Conservation (phyloP, 257 asterid species). For the Solanum virginianum region DNA sequence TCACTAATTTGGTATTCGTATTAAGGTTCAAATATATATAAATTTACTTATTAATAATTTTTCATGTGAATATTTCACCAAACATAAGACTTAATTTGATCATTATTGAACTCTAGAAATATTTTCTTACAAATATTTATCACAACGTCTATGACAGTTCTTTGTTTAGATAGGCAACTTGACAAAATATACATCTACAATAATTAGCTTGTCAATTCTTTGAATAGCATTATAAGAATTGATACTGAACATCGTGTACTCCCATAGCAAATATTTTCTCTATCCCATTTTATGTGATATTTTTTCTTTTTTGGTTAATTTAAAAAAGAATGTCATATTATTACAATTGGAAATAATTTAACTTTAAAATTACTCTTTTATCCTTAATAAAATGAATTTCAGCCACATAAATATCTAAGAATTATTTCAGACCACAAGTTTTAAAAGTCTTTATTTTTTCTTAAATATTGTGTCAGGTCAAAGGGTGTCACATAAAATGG, state of each 20-base stretch:
- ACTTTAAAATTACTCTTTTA: no score
- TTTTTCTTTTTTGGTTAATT: no score
- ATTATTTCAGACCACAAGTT: no score
- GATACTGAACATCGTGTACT: background rate
- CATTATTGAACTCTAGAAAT: background rate
- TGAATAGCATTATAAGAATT: background rate
- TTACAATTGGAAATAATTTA: no score
- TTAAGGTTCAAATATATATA: accelerated
- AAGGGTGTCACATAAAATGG: no score
- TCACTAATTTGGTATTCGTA: accelerated
- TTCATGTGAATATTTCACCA: background rate
- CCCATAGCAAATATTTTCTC: background rate
- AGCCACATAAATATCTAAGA: no score
- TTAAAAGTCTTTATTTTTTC: no score
- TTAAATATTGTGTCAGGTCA: no score
- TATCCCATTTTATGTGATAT: no score
- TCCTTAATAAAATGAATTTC: no score
- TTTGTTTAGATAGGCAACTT: background rate
- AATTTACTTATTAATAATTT: background rate
- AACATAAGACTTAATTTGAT: background rate
- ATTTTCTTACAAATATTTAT: background rate
- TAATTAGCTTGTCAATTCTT: no score
- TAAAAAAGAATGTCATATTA: no score
- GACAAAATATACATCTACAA: background rate
- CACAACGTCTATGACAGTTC: background rate